Evolutionary conservation across 805 yeast species (phyloP).

Genomic region (Starmerella tilneyi): DNA sequence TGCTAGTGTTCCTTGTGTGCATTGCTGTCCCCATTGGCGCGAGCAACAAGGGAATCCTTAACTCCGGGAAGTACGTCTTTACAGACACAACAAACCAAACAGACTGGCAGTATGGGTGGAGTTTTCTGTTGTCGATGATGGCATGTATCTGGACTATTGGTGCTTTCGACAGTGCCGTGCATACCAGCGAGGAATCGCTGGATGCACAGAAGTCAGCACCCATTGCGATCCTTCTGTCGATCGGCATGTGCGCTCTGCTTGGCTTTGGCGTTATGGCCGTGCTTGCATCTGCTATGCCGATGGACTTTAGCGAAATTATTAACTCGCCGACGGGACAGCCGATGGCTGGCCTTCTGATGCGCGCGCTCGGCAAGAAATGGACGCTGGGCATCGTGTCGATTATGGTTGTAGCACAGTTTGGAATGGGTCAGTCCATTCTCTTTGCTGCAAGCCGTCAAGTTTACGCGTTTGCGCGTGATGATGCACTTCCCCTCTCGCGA

Average conservation of each 20-base stretch:
- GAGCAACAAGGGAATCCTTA: slow-evolving; percentile 31
- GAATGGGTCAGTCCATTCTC: slow-evolving; percentile 55
- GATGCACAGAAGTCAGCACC: slow-evolving; percentile 57
- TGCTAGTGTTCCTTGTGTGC: slow-evolving; percentile 43
- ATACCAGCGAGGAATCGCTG: slow-evolving; percentile 59
- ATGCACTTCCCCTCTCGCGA: slow-evolving; percentile 55
- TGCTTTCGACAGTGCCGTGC: slow-evolving; percentile 61
- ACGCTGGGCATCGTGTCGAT: slow-evolving; percentile 52
- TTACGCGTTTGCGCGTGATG: slow-evolving; percentile 69
- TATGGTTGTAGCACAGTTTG: slow-evolving; percentile 49
- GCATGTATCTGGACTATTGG: slow-evolving; percentile 70
- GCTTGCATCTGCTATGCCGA: slow-evolving; percentile 37
- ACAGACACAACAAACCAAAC: slow-evolving; percentile 42
- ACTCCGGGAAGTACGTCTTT: slow-evolving; percentile 46
- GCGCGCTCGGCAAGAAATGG: slow-evolving; percentile 55
- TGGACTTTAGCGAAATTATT: slow-evolving; percentile 36
- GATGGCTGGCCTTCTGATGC: slow-evolving; percentile 53
- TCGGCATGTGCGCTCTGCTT: slow-evolving; percentile 44
- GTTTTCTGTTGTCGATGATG: slow-evolving; percentile 44
- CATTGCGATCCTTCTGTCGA: slow-evolving; percentile 51
- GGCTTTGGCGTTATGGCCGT: slow-evolving; percentile 50
- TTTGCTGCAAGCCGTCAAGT: slow-evolving; percentile 60
- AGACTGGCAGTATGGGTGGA: slow-evolving; percentile 53
- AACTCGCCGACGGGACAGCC: slow-evolving; percentile 43
- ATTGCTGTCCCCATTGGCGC: slow-evolving; percentile 57